Evolutionary conservation across 345 rosid genomes (phyloP), one percentile per base, ranked within the genome.

Genomic region (Camelina sativa): DNA sequence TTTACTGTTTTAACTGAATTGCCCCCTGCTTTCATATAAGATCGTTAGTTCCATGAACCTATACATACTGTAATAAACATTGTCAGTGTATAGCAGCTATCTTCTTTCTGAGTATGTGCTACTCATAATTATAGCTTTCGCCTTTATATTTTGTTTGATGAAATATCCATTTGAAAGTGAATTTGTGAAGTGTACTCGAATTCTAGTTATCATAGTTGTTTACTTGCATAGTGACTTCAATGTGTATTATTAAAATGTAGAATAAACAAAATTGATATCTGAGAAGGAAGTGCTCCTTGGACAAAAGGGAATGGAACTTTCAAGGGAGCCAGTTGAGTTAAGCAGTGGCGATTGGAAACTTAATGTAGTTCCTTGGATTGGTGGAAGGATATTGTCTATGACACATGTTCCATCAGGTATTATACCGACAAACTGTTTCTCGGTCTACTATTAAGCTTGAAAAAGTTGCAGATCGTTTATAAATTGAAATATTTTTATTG

Each of bases 361-460:
- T 22, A 82, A 87, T 83, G 71, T 93, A 46, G 92, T 93, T 73
- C 96, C 97, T 60, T 93, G 97, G 97, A 86, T 89, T 76, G 98
- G 98, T 48, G 98, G 97, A 50, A 86, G 98, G 80, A 86, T 91
- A 81, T 70, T 91, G 67, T 93, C 98, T 50, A 93, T 93, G 98
- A 87, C 76, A 72, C 96, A 93, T 80, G 77, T 85, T 77, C 96
- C 96, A 55, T 87, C 98, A 81, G 94, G 98, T 91, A 88, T 68
- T 65, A 25, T 44, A 70, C 20, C 0, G 6, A 52, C 28, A 17
- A 28, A 15, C 59, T 43, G 7, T 11, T 41, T 69, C 62, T 28
- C 40, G 1, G 28, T 54, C 11, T 62, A 25, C 20, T 44, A 52
- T 15, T 43, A 76, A 53, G 19, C 11, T 61, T 44, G 23, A 66